Conservation (phyloP, 306 rosid species). For the Ceratonia siliqua region DNA sequence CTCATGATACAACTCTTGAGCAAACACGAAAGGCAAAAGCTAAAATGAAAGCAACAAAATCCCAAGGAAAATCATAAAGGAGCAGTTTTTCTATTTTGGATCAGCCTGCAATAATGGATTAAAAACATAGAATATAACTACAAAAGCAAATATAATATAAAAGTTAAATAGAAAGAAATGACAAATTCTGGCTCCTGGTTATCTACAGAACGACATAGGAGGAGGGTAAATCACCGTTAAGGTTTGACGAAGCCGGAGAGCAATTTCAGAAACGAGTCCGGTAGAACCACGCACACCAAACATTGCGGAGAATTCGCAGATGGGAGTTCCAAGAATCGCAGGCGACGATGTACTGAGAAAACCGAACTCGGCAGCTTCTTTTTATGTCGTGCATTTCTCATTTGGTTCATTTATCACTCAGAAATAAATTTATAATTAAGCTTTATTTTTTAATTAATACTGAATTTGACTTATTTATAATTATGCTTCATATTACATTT, state of each 20-base stretch:
- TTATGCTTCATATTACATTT: no score
- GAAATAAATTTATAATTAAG: no score
- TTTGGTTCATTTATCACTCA: no score
- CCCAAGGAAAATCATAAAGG: neutral
- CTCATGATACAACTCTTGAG: neutral
- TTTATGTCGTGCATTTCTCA: no score
- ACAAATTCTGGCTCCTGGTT: neutral
- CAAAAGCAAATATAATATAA: neutral
- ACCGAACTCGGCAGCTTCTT: no score
- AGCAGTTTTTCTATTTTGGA: neutral
- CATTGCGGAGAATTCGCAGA: neutral
- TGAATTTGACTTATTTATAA: no score
- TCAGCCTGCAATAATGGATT: neutral
- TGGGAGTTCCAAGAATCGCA: neutral
- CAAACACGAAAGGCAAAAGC: neutral
- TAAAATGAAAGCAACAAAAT: neutral
- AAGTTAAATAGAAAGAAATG: neutral
- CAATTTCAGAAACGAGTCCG: conserved; percentile 35
- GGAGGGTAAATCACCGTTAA: conserved; percentile 42
- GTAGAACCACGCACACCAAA: conserved; percentile 29
- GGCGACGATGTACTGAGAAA: no score
- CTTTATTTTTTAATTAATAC: no score
- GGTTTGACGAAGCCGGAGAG: conserved; percentile 47
- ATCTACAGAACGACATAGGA: neutral
- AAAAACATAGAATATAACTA: neutral